phyloP scores from a whole-genome alignment of 2,329 filamentous ascomycete species.

The Sporothrix brunneoviolacea region DNA sequence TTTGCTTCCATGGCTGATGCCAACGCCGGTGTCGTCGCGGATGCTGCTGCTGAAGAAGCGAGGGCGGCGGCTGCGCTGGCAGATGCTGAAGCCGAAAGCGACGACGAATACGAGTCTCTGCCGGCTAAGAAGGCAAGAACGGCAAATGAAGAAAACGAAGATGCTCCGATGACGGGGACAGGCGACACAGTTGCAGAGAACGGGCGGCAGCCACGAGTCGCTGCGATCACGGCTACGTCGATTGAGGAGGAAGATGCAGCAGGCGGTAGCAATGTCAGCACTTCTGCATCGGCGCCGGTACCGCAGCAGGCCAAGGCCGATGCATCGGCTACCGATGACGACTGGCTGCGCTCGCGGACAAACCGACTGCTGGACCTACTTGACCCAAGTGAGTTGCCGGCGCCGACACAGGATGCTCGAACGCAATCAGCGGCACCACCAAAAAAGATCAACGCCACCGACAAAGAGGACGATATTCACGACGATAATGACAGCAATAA shows the following conservation, averaged over 20 bases:
- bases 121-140: slow-evolving; percentile 43
- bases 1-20: slow-evolving; percentile 4
- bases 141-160: not conserved
- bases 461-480: slow-evolving; percentile 22
- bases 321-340: slow-evolving; percentile 59
- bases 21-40: not conserved
- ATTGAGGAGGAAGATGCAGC: slow-evolving; percentile 14
- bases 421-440: slow-evolving; percentile 13
- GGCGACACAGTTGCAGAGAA: not conserved
- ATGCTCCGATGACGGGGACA: slow-evolving; percentile 9
- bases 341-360: slow-evolving; percentile 88
- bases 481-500: slow-evolving; percentile 5
- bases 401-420: slow-evolving; percentile 11
- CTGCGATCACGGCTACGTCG: slow-evolving; percentile 15
- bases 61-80: slow-evolving; percentile 14
- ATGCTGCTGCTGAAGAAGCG: not conserved
- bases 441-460: too few species aligned
- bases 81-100: slow-evolving; percentile 51
- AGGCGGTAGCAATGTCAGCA: not conserved
- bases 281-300: not conserved
- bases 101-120: slow-evolving; percentile 68
- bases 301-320: slow-evolving; percentile 9
- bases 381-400: slow-evolving; percentile 57
- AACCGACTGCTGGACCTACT: slow-evolving; percentile 78
- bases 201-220: not conserved